phyloP scores from a whole-genome alignment of 495 filamentous ascomycete genomes.

The Penicillium coffeae region DNA sequence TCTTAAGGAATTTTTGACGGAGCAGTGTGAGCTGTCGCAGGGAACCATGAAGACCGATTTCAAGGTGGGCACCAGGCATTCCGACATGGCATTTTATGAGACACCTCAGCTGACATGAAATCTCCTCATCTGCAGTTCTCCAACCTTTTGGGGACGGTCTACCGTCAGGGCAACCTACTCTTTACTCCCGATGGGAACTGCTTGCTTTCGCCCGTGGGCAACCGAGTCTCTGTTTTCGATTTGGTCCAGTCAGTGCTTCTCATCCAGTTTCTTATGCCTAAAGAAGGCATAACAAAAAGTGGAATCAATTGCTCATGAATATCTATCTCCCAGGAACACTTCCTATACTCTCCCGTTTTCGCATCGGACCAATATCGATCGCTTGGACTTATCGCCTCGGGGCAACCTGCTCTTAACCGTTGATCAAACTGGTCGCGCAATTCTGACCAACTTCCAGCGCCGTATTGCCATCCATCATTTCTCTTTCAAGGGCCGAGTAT shows the following conservation, averaged over 20 bases:
- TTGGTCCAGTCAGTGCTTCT: constrained; percentile 72
- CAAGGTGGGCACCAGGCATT: constrained; percentile 52
- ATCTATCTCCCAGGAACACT: constrained; percentile 64
- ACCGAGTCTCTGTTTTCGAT: constrained; percentile 92
- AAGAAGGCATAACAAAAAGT: not conserved
- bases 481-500: constrained; percentile 78
- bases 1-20: constrained; percentile 24
- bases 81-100: not conserved
- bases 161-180: constrained; percentile 92
- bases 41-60: constrained; percentile 92
- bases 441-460: constrained; percentile 83
- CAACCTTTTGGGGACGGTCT: constrained; percentile 94
- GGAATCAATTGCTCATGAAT: not conserved
- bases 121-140: constrained; percentile 60
- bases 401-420: constrained; percentile 89
- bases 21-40: constrained; percentile 24
- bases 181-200: constrained; percentile 96
- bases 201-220: constrained; percentile 95
- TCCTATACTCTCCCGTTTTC: constrained; percentile 92
- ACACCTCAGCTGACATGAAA: not conserved
- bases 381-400: constrained; percentile 79
- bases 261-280: not conserved
- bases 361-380: constrained; percentile 87
- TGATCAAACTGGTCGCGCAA: constrained; percentile 90
- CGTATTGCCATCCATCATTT: constrained; percentile 87